These are phyloP conservation scores for Arabidopsis arenosa DNA, from an alignment of 345 rosid species.

Conservation along the genomic window DNA sequence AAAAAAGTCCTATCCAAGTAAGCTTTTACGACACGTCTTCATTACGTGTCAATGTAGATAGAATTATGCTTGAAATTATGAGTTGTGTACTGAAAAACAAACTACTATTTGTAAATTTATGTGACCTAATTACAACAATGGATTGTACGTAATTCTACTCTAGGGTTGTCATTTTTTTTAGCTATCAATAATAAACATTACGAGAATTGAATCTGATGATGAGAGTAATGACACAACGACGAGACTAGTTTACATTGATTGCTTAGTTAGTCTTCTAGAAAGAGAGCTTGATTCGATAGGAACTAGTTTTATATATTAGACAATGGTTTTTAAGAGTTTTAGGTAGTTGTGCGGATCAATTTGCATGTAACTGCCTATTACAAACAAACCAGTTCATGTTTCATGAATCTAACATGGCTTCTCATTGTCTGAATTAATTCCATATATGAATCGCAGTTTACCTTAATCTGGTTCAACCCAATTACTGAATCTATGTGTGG, in stretches of 20 bases:
- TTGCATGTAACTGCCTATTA: not conserved
- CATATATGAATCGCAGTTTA: not conserved
- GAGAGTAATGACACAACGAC: not conserved
- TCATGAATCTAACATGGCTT: not conserved
- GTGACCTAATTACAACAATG: not conserved
- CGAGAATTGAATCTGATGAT: not conserved
- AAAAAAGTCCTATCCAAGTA: constrained; percentile 35
- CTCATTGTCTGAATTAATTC: not conserved
- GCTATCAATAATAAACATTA: not conserved
- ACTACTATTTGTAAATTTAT: constrained; percentile 7
- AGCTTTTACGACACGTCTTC: constrained; percentile 40
- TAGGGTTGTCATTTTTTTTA: not conserved
- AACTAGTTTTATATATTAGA: not conserved
- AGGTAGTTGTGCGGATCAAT: not conserved
- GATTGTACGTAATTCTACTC: constrained; percentile 1
- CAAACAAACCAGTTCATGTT: not conserved
- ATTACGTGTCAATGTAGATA: constrained; percentile 36
- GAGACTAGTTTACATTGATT: not conserved
- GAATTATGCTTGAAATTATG: not conserved
- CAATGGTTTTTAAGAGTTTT: not conserved
- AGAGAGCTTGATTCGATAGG: not conserved
- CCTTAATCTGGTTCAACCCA: not conserved
- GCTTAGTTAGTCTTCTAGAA: not conserved
- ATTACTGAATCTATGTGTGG: constrained; percentile 21
- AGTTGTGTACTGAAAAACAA: not conserved